Percentiles rank a stretch among this genome's conserved stretches.
Conservation (phyloP, 1,139 yeast genomes). For the Lodderomyces pseudojiufengensis region DNA sequence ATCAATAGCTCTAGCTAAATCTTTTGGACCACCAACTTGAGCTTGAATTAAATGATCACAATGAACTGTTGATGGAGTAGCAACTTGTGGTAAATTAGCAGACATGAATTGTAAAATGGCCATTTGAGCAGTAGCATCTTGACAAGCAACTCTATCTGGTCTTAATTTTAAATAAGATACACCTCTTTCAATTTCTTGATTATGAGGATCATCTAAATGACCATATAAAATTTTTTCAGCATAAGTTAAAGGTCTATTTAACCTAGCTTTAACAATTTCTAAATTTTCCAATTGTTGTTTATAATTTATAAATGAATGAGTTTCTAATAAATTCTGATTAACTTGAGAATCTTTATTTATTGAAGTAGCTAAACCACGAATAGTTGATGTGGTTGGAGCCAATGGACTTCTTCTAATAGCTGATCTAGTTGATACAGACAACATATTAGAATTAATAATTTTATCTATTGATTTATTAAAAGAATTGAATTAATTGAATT, state of each 20-base stretch:
- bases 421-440: conserved; percentile 41
- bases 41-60: conserved; percentile 99
- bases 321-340: conserved; percentile 86
- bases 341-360: conserved; percentile 91
- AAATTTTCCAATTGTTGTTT: conserved; percentile 80
- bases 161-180: conserved; percentile 92
- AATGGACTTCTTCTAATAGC: conserved; percentile 20
- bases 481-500: conserved; percentile 2
- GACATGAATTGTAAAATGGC: conserved; percentile 98
- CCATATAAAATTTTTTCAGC: conserved; percentile 97
- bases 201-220: conserved; percentile 94
- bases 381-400: conserved; percentile 37
- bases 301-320: conserved; percentile 75
- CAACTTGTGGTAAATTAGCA: conserved; percentile 90
- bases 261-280: conserved; percentile 80
- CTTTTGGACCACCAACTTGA: conserved; percentile 89
- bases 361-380: conserved; percentile 75
- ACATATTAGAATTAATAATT: conserved; percentile 21
- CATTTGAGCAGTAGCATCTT: conserved; percentile 99
- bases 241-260: conserved; percentile 91
- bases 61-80: conserved; percentile 96
- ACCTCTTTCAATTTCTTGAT: conserved; percentile 94
- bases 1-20: conserved; percentile 88
- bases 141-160: conserved; percentile 99
- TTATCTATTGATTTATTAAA: conserved; percentile 3